A percentile compares a stretch with the other conserved stretches of the same genome.
Evolutionary conservation across 116 monocot genomes (phyloP).

Genomic region (Trichopus zeylanicus): DNA sequence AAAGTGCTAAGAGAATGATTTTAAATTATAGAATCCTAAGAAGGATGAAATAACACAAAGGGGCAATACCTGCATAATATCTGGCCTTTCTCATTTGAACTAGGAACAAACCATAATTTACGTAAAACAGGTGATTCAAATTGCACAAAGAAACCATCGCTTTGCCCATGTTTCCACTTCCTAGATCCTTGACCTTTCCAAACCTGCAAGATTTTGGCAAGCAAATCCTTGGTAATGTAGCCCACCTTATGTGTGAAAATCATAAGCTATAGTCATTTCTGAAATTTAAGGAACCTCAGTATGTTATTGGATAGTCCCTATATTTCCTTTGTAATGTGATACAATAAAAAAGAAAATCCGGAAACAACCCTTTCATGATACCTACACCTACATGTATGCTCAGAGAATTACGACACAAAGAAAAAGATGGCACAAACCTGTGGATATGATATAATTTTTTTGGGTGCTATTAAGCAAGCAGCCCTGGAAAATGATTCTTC

Average conservation of each 20-base stretch:
- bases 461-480: slow-evolving; percentile 79
- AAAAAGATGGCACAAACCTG: slow-evolving; percentile 43
- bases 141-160: slow-evolving; percentile 96
- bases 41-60: not conserved
- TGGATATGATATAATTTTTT: slow-evolving; percentile 77
- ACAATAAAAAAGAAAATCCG: not conserved
- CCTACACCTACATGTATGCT: not conserved
- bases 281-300: not conserved
- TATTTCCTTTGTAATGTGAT: not conserved
- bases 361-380: not conserved
- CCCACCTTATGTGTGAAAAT: not conserved
- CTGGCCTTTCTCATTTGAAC: slow-evolving; percentile 68
- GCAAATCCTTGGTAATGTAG: not conserved
- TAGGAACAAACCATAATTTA: slow-evolving; percentile 90
- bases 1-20: not conserved
- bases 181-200: slow-evolving; percentile 99
- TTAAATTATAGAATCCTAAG: not conserved
- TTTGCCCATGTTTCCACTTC: slow-evolving; percentile 86
- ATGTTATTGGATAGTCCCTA: not conserved
- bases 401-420: not conserved
- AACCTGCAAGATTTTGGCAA: slow-evolving; percentile 33
- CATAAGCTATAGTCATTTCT: not conserved
- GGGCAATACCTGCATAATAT: slow-evolving; percentile 58
- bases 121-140: slow-evolving; percentile 71
- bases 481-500: slow-evolving; percentile 79